These are phyloP conservation scores for Exidia glandulosa DNA, from an alignment of 768 basidiomycete species.

Conservation along the genomic window DNA sequence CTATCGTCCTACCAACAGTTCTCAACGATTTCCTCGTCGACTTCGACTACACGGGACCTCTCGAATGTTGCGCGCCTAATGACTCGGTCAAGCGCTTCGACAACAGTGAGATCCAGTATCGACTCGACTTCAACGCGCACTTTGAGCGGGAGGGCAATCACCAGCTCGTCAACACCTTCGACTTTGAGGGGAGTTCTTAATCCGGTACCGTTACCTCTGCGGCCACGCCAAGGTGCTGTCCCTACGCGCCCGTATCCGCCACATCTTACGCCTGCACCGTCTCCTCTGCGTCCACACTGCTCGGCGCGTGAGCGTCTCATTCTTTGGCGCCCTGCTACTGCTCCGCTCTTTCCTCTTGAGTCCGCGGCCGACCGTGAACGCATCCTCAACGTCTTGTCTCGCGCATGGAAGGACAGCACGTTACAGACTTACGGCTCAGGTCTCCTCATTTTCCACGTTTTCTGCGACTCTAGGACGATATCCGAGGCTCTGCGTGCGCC, in stretches of 20 bases:
- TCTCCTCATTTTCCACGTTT: conserved; percentile 27
- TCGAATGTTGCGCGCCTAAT: too few relatives aligned
- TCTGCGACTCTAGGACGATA: conserved; percentile 23
- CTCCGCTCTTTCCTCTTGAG: conserved; percentile 1
- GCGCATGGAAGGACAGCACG: conserved; percentile 20
- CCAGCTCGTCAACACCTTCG: neutral
- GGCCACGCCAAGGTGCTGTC: neutral
- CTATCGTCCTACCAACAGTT: conserved; percentile 16
- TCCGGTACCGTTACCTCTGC: neutral
- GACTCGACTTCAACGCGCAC: neutral
- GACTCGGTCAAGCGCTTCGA: neutral
- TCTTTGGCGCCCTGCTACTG: conserved; percentile 14
- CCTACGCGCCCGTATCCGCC: conserved; percentile 5
- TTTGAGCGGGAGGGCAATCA: neutral
- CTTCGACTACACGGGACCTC: neutral
- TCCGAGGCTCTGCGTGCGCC: conserved; percentile 24
- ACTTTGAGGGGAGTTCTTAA: neutral
- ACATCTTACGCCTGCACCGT: conserved; percentile 9
- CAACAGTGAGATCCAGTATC: neutral
- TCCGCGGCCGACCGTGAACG: conserved; percentile 13
- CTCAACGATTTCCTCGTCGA: conserved; percentile 17
- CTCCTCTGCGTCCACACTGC: conserved; percentile 17
- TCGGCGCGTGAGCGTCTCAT: conserved; percentile 15
- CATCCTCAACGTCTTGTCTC: conserved; percentile 15
- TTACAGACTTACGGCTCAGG: conserved; percentile 26